A percentile compares a stretch with the other conserved stretches of the same genome.
Conservation (phyloP, 306 rosid species). For the Quercus robur region DNA sequence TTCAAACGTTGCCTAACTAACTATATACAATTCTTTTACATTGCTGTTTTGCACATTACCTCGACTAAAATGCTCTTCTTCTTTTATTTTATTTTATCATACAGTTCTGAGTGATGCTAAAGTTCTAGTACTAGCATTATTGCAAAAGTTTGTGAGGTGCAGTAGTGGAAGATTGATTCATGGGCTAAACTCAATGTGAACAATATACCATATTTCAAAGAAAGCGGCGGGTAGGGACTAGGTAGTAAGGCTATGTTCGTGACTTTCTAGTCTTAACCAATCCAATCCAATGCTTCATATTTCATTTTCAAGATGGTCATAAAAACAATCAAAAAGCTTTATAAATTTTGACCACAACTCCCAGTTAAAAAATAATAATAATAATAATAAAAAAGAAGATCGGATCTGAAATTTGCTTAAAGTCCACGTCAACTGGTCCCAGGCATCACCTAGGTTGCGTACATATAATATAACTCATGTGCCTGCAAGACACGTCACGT, state of each 20-base stretch:
- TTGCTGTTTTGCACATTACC: too few species aligned
- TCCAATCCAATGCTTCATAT: background rate
- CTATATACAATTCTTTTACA: too few species aligned
- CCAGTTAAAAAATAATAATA: too few species aligned
- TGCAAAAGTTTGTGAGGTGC: too few species aligned
- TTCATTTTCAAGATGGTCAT: background rate
- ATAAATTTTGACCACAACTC: background rate
- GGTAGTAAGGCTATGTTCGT: background rate
- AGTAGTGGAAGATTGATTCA: too few species aligned
- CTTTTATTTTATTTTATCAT: too few species aligned
- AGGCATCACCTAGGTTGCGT: conserved; percentile 6
- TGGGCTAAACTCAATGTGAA: background rate
- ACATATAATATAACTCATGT: conserved; percentile 1
- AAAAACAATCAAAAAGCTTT: too few species aligned
- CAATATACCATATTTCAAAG: background rate
- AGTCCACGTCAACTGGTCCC: conserved; percentile 37
- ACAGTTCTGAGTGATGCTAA: too few species aligned
- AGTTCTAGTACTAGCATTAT: too few species aligned
- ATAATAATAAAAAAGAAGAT: background rate
- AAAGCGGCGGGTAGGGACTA: conserved; percentile 13
- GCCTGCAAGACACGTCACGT: conserved; percentile 40
- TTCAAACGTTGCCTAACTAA: too few species aligned
- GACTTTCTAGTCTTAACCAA: background rate
- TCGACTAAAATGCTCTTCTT: too few species aligned
- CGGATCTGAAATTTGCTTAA: conserved; percentile 19